Evolutionary conservation across 352 stramenopile species (phyloP).

Genomic region (Thalassiosira mediterranea): DNA sequence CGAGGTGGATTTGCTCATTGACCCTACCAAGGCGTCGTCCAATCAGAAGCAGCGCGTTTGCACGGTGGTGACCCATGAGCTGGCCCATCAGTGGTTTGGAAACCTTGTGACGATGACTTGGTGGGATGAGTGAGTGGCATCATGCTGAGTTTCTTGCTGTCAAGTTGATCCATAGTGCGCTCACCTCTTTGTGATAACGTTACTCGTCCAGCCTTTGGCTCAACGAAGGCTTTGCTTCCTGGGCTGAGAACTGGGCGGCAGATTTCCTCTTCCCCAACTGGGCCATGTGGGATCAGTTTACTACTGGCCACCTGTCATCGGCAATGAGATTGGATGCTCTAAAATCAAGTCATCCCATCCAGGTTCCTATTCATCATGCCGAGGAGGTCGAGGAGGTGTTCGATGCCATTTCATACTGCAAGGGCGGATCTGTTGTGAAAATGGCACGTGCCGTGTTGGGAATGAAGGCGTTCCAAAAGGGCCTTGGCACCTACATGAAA

Average conservation of each 20-base stretch:
- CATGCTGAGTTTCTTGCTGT: not conserved
- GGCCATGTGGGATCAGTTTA: constrained; percentile 95
- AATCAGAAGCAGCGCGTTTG: constrained; percentile 89
- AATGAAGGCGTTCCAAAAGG: constrained; percentile 83
- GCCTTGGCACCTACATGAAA: constrained; percentile 93
- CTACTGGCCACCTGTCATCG: constrained; percentile 81
- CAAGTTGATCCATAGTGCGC: not conserved
- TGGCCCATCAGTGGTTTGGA: constrained; percentile 96
- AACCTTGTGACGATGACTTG: constrained; percentile 99
- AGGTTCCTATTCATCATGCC: constrained; percentile 90
- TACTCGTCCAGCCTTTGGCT: constrained; percentile 91
- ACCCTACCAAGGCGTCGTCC: constrained; percentile 80
- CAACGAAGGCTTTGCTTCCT: constrained; percentile 98
- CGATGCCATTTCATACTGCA: constrained; percentile 92
- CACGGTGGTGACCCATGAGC: constrained; percentile 95
- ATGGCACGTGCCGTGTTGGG: constrained; percentile 87
- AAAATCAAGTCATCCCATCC: constrained; percentile 91
- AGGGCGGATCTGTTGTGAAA: constrained; percentile 72
- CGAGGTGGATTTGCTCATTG: constrained; percentile 88
- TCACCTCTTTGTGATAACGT: not conserved
- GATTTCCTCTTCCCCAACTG: constrained; percentile 92
- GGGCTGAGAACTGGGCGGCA: constrained; percentile 94
- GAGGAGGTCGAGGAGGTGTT: constrained; percentile 98
- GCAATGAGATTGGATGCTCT: constrained; percentile 93
- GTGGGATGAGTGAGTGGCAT: constrained; percentile 81